Base-by-base conservation (phyloP, 306 rosid species). In the Acacia crassicarpa region DNA sequence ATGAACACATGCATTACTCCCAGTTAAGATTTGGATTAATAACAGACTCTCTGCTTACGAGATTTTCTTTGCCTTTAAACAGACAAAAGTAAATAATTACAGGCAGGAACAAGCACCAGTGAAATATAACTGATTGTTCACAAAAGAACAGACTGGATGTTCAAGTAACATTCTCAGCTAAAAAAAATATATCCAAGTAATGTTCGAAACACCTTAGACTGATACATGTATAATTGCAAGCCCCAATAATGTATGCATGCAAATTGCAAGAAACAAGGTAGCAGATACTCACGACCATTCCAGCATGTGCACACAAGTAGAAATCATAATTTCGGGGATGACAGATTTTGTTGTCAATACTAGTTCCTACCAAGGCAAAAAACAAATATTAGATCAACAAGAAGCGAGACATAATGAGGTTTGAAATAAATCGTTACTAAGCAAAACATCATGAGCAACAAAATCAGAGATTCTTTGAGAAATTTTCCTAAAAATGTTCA, bases 231-330 rank as follows among this genome's bases (percentile, higher is more conserved):
- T 17, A n/a, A 23, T 43, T 56, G 22, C n/a, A n/a, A n/a, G n/a
- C n/a, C n/a, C 67, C 77, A 63, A 63, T 12, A 59, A 75, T 44
- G 16, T 44, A 82, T 62, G 32, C 68, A 25, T 40, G 54, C 53
- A 9, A 45, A 83, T 20, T 25, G 38, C 20, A 54, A 75, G 58
- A 9, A 33, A 22, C 54, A 44, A 38, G 45, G 11, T n/a, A 56
- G 23, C 23, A 1, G 38, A 49, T 56, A 89, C 98, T 88, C 75
- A 96, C 99, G 3, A 96, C 93, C 98, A 93, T 93, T 76, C 99
- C 99, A 3, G 97, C 98, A 78, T 96, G 99, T 1, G 99, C 99
- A 85, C 99, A 96, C 51, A 96, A 88, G 80, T 96, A 96, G 83
- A 96, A 96, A 82, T 96, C 98, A 67, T 96, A 89, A 85, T 92